Evolutionary conservation across 1,139 yeast genomes (phyloP).

Genomic region (Scheffersomyces cryptocercus): DNA sequence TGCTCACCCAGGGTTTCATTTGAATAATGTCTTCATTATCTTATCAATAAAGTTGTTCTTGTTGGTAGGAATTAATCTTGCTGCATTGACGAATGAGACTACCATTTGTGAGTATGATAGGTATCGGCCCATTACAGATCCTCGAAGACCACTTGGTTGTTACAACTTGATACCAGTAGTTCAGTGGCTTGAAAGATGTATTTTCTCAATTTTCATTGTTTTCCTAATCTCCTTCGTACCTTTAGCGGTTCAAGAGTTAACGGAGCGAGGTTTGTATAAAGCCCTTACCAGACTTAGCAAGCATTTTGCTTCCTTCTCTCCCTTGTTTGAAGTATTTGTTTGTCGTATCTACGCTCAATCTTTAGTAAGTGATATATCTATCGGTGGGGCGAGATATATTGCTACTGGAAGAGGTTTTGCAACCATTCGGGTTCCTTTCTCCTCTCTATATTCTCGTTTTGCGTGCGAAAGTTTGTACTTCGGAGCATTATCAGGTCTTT

Average conservation of each 20-base stretch:
- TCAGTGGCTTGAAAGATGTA: conserved; percentile 51
- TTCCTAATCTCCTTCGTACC: conserved; percentile 54
- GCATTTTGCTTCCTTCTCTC: conserved; percentile 52
- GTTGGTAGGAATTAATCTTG: conserved; percentile 47
- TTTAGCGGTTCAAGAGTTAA: conserved; percentile 49
- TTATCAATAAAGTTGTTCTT: conserved; percentile 49
- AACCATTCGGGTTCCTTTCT: conserved; percentile 46
- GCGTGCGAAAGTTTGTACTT: conserved; percentile 48
- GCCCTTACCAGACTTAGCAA: conserved; percentile 44
- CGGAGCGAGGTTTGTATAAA: conserved; percentile 51
- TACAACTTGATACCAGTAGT: conserved; percentile 50
- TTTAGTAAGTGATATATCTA: conserved; percentile 45
- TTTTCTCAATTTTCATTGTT: conserved; percentile 50
- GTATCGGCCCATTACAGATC: conserved; percentile 49
- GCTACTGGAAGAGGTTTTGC: conserved; percentile 60
- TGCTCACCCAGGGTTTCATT: conserved; percentile 60
- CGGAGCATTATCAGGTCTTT: conserved; percentile 38
- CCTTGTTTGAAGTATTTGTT: conserved; percentile 55
- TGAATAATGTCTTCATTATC: conserved; percentile 53
- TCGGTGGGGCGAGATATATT: conserved; percentile 57
- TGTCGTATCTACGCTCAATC: conserved; percentile 53
- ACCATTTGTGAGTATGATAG: conserved; percentile 48
- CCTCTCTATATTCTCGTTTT: conserved; percentile 46
- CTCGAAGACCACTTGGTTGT: conserved; percentile 47
- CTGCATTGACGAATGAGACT: conserved; percentile 47